Base-by-base conservation (phyloP, 2,329 filamentous ascomycete species). In the Aspergillus sp. region DNA sequence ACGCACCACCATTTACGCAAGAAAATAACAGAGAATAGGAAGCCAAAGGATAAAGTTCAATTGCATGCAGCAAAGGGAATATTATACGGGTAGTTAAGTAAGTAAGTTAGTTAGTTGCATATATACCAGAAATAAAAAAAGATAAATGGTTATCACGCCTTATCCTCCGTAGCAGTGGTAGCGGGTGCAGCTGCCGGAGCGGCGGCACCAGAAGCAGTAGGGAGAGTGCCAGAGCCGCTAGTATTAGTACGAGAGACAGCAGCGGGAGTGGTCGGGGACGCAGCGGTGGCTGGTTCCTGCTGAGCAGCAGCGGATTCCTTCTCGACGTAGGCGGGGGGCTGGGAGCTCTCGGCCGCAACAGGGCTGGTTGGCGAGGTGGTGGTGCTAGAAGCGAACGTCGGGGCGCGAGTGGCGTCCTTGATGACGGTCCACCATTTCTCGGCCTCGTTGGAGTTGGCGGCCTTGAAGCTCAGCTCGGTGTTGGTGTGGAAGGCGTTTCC, bases 391-490 rank as follows among this genome's bases (percentile, higher is more conserved):
- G 61, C 53, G 2, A 58, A 48, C 12, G 55, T 48, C 17, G 66
- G 61, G 21, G 55, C 55, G 13, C 67, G 67, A 39, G 68, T 69
- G 25, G 68, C 67, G 4, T 75, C 72, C 65, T 73, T 76, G 70
- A 97, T 89, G 65, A 91, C 81, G 36, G 89, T 85, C 77, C 88
- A 92, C 94, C 94, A 98, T 76, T 91, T 90, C 76, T 89, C 82
- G 0, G 94, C 92, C 65, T 96, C 92, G 28, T 85, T 82, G 2
- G 91, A 76, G 1, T 90, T 92, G 76, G 92, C 89, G 0, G 93
- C 92, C 80, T 96, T 96, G 86, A 97, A 97, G 30, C 84, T 80
- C 39, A 96, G 83, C 77, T 98, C 94, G 43, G 91, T 88, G 25
- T 80, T 86, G 66, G 93, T 91, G 51, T 89, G 86, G 66, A 97